Evolutionary conservation across 345 rosid species (phyloP).

Genomic region (Fremontodendron californicum): DNA sequence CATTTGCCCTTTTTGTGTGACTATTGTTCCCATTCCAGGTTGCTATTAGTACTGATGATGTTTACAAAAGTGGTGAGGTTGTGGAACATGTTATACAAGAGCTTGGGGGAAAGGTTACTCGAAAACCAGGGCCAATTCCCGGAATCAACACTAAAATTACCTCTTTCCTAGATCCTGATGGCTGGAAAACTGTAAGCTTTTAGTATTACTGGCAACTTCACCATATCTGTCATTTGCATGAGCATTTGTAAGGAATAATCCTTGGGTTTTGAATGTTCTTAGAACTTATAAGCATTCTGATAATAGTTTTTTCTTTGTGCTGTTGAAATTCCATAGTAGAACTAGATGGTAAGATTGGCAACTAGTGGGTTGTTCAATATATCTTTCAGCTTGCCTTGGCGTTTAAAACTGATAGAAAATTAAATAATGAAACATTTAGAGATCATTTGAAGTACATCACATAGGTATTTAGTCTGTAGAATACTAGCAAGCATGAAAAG

Average conservation of each 20-base stretch:
- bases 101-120: conserved; percentile 89
- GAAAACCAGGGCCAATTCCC: conserved; percentile 82
- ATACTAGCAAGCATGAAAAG: background rate
- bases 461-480: background rate
- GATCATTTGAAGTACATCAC: background rate
- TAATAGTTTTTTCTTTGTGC: background rate
- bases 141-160: conserved; percentile 87
- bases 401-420: background rate
- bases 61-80: conserved; percentile 90
- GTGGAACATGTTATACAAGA: conserved; percentile 63
- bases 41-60: conserved; percentile 86
- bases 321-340: background rate
- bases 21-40: conserved; percentile 34
- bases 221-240: background rate
- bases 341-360: background rate
- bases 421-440: background rate
- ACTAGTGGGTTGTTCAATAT: background rate
- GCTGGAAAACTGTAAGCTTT: conserved; percentile 85
- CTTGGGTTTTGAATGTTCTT: background rate
- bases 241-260: background rate
- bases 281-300: too few species aligned
- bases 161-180: conserved; percentile 87
- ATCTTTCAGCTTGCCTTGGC: too few species aligned
- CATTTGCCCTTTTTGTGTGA: background rate
- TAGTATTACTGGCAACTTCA: background rate